phyloP scores from a whole-genome alignment of 192 early-diverging fungal genomes.

The Phlyctochytrium bullatum region DNA sequence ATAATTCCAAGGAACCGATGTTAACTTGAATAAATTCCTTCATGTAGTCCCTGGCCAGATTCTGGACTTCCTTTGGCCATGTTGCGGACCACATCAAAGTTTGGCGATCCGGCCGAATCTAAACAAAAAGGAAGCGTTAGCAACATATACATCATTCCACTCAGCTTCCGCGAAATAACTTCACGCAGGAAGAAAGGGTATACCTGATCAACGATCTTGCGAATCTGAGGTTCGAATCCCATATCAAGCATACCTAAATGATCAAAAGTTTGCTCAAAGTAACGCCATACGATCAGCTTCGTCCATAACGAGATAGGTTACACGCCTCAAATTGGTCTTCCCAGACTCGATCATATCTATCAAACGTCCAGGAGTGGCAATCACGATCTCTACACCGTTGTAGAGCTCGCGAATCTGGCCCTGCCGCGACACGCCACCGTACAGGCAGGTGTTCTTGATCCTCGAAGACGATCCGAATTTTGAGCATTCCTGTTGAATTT shows the following conservation, averaged over 20 bases:
- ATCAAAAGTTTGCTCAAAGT: slow-evolving; percentile 8
- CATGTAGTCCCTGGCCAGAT: slow-evolving; percentile 86
- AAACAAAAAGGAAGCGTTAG: slow-evolving; percentile 4
- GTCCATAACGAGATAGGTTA: slow-evolving; percentile 96
- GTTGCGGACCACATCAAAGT: slow-evolving; percentile 99
- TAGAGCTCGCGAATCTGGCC: slow-evolving; percentile 85
- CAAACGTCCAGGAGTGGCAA: slow-evolving; percentile 96
- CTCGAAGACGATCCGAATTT: slow-evolving; percentile 87
- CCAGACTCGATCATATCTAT: slow-evolving; percentile 93
- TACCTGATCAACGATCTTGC: slow-evolving; percentile 95
- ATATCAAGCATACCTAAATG: slow-evolving; percentile 85
- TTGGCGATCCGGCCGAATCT: slow-evolving; percentile 93
- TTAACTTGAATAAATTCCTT: slow-evolving; percentile 95
- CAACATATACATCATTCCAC: slow-evolving; percentile 6
- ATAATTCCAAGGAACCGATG: slow-evolving; percentile 88
- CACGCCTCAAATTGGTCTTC: slow-evolving; percentile 86
- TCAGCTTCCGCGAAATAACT: too few species aligned
- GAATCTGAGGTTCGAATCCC: slow-evolving; percentile 98
- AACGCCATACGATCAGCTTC: slow-evolving; percentile 93
- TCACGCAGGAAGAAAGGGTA: too few species aligned
- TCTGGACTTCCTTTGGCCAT: slow-evolving; percentile 96
- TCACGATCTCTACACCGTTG: slow-evolving; percentile 90
- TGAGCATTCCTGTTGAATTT: slow-evolving; percentile 92
- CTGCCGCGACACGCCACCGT: slow-evolving; percentile 91
- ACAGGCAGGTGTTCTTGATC: slow-evolving; percentile 93